Base-by-base conservation (phyloP, 768 basidiomycete species). In the Agaricus blazei region DNA sequence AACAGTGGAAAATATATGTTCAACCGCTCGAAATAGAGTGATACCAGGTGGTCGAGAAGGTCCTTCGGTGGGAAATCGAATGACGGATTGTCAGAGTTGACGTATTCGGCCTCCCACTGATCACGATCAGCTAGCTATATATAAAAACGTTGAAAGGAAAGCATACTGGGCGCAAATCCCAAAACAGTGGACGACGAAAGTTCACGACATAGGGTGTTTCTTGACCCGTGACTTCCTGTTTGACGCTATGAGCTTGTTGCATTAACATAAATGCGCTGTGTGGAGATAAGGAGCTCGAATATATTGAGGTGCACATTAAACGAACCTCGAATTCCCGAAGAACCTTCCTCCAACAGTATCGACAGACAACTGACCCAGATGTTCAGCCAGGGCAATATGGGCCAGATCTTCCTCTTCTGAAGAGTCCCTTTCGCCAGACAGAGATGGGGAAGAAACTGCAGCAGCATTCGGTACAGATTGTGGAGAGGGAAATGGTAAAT, bases 1-100 rank as follows among this genome's bases (percentile, higher is more conserved):
- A 94, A 67, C 4, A 92, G 67, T 0, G 90, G 89, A 2, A 77
- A 59, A 43, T 76, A 66, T 9, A 68, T 55, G 56, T 90, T 84
- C 48, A 78, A 53, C 37, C 75, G 61, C 0, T 64, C 63, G 61
- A 92, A 93, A 63, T 83, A 91, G 3, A 81, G 66, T 14, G 77
- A 68, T 47, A 89, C 68, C 28, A 93, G 72, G 2, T 59, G 54
- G 11, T 61, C 60, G 14, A 81, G 68, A 11, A 93, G 70, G 48
- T 80, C 77, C 2, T 61, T 59, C 2, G 78, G 74, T 1, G 83
- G 84, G 57, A 77, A 85, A 55, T 73, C 79, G 0, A 61, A 54
- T 1, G 68, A 63, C 14, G 65, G 51, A 9, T 59, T 59, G n/a
- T 63, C 34, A 15, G 40, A 52, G 2, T 62, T 59, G 11, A 67